Conservation (phyloP, 108 stramenopile genomes). For the Nitzschia sp. region DNA sequence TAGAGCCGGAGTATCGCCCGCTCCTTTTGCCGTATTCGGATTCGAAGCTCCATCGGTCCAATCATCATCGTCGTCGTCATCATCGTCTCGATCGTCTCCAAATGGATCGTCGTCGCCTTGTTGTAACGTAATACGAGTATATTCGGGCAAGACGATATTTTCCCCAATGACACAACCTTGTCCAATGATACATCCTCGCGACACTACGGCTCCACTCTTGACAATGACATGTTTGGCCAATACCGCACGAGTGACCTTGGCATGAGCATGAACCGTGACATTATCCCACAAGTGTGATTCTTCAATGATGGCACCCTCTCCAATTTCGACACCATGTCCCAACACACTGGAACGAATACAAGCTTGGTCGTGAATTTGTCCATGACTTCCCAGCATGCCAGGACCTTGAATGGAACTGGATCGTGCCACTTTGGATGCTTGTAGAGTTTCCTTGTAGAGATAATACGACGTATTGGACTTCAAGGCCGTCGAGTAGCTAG, state of each 20-base stretch:
- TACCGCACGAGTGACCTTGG: conserved; percentile 64
- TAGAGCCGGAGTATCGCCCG: conserved; percentile 25
- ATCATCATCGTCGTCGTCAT: conserved; percentile 13
- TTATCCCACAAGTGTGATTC: conserved; percentile 88
- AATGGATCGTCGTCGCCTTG: conserved; percentile 59
- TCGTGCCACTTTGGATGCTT: conserved; percentile 54
- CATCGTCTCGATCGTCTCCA: conserved; percentile 32
- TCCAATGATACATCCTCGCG: conserved; percentile 89
- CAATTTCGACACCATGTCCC: conserved; percentile 76
- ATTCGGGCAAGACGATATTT: conserved; percentile 74
- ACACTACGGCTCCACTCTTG: conserved; percentile 66
- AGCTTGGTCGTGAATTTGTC: conserved; percentile 74
- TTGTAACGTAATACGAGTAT: conserved; percentile 84
- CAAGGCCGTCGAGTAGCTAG: neutral
- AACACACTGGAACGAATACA: conserved; percentile 65
- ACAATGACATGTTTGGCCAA: conserved; percentile 72
- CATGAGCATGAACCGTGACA: conserved; percentile 73
- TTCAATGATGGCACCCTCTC: conserved; percentile 46
- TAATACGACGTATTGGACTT: conserved; percentile 1
- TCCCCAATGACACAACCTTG: conserved; percentile 84
- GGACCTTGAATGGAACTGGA: conserved; percentile 62
- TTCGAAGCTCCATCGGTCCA: neutral
- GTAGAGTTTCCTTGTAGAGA: conserved; percentile 30
- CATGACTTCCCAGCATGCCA: conserved; percentile 65
- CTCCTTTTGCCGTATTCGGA: conserved; percentile 38